Conservation (phyloP, 2,329 filamentous ascomycete species). For the Aspergillus texensis region DNA sequence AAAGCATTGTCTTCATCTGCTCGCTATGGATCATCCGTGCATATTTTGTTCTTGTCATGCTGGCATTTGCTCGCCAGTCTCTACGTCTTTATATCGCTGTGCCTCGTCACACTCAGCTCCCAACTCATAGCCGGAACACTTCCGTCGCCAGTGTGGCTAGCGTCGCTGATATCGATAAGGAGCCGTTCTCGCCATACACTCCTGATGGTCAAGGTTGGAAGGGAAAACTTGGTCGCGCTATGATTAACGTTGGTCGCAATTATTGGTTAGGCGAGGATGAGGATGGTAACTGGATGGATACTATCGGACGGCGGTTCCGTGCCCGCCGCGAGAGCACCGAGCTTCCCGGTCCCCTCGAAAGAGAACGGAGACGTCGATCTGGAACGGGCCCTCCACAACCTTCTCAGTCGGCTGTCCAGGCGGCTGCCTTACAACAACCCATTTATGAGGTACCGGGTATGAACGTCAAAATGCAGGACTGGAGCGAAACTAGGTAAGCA, state of each 20-base stretch:
- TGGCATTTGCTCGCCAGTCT: constrained; percentile 78
- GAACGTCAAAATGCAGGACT: constrained; percentile 43
- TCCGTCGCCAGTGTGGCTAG: constrained; percentile 53
- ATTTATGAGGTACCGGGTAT: constrained; percentile 31
- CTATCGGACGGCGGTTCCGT: constrained; percentile 64
- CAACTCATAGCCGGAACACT: constrained; percentile 46
- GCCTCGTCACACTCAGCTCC: constrained; percentile 42
- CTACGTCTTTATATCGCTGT: constrained; percentile 62
- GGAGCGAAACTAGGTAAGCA: constrained; percentile 34
- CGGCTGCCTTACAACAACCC: constrained; percentile 37
- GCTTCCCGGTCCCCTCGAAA: constrained; percentile 50
- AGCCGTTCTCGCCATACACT: constrained; percentile 70
- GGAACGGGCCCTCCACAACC: constrained; percentile 60
- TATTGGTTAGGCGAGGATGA: constrained; percentile 78
- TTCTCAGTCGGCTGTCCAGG: constrained; percentile 40
- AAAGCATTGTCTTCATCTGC: constrained; percentile 76
- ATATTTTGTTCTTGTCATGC: constrained; percentile 82
- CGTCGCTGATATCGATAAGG: constrained; percentile 53
- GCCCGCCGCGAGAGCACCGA: constrained; percentile 47
- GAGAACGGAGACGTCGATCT: constrained; percentile 63
- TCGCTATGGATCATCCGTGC: constrained; percentile 73
- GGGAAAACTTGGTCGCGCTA: constrained; percentile 74
- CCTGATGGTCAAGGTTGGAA: constrained; percentile 79
- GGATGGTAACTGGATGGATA: constrained; percentile 67
- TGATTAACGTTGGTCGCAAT: constrained; percentile 71